A percentile compares a stretch with the other conserved stretches of the same genome.
Conservation (phyloP, 148 eudicot species). For the Heliosperma pusillum region DNA sequence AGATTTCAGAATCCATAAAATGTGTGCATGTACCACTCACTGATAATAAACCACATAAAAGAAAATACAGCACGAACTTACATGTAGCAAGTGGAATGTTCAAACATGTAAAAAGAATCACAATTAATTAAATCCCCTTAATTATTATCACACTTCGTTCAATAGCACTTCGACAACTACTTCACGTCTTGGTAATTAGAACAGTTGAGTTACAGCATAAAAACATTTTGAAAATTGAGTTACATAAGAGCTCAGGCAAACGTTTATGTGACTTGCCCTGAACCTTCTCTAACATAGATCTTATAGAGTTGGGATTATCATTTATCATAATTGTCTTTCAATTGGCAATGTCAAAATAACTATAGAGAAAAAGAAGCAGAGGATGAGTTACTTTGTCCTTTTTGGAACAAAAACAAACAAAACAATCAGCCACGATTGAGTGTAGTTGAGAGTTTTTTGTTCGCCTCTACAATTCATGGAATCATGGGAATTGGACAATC, state of each 20-base stretch:
- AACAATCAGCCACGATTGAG: not conserved
- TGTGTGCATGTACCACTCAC: not conserved
- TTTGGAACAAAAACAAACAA: not conserved
- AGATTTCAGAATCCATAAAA: not conserved
- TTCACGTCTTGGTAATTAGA: not conserved
- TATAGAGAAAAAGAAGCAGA: not conserved
- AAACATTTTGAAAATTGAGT: not conserved
- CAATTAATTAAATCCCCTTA: no score
- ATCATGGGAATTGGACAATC: no score
- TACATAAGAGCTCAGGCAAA: constrained; percentile 4
- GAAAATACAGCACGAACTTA: not conserved
- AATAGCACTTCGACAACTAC: not conserved
- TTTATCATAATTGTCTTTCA: constrained; percentile 9
- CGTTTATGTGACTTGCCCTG: not conserved
- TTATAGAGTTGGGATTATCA: constrained; percentile 20
- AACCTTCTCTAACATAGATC: constrained; percentile 8
- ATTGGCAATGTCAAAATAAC: not conserved
- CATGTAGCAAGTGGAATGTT: not conserved
- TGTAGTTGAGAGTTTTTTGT: not conserved
- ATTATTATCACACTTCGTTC: not conserved
- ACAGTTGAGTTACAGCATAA: not conserved
- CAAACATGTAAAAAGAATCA: not conserved
- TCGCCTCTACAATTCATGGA: no score
- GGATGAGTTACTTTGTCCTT: not conserved
- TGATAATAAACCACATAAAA: not conserved